Evolutionary conservation across 1,284 basidiomycete genomes (phyloP), one percentile per base, ranked within the genome.

Genomic region (Ganoderma leucocontextum): DNA sequence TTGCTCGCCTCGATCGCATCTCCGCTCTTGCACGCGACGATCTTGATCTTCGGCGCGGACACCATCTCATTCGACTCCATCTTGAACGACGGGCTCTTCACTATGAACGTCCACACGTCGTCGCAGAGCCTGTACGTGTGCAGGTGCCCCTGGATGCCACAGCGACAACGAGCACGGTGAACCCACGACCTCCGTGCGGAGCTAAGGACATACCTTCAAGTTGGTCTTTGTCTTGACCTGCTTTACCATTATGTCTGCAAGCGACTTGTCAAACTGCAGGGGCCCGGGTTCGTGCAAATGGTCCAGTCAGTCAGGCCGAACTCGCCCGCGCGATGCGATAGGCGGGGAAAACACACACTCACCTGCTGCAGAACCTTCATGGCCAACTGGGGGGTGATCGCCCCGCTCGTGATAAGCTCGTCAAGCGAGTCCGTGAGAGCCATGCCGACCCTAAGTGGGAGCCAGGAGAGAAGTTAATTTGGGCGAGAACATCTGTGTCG

Each of bases 391-490:
- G 98, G 97, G 25, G 97, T 98, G 75, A 99, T 99, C 68, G 95
- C 93, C 1, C 97, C 97, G 74, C 93, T 95, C 63, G 97, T 98
- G 78, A 99, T 99, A 70, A 99, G 89, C 83, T 99, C 97, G 83
- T 99, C 97, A 75, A 99, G 90, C 72, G 97, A 96, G 85, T 99
- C 97, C n/a, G 97, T 98, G 66, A 99, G 87, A 59, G 97, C 96
- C 86, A 97, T 95, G 53, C 97, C 97, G 81, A 99, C 95, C 74
- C 97, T 99, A 76, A 7, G 36, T 8, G n/a, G 61, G 15, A 55
- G 42, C 36, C 47, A 4, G n/a, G 22, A 4, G 35, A 69, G 61
- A 65, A 69, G 63, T 68, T 62, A 72, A 69, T 62, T 68, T 68
- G 67, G 66, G 58, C 55, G 60, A 36, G 57, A 52, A 33, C 47